Evolutionary conservation across 2,329 filamentous ascomycete species (phyloP), one percentile per base, ranked within the genome.

Genomic region (Colletotrichum euphorbiae): DNA sequence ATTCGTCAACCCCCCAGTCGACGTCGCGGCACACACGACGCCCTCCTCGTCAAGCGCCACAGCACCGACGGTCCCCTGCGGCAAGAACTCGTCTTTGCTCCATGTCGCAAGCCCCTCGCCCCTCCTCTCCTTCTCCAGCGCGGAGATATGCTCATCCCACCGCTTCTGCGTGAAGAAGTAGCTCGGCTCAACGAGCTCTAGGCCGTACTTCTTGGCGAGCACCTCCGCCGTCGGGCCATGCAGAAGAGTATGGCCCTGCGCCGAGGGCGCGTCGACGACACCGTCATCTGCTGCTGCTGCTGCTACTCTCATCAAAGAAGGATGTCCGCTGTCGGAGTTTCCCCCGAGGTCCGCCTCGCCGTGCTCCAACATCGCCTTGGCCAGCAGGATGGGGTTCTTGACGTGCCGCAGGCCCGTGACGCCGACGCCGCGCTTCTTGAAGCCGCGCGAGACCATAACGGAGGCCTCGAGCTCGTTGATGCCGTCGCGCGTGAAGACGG

Each of bases 381-480:
- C 94, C 1, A 97, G 83, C 56, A 88, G 81, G 69, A 97, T 90
- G 0, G 94, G 94, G 75, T 97, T 94, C 72, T 90, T 90, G n/a
- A 96, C 91, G 46, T 84, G 87, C 6, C 84, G 85, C 13, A 97
- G 77, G 3, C 93, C 87, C 80, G 92, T 92, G 6, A 93, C 89
- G 3, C 92, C 93, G 0, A 93, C 91, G 15, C 90, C 93, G 40
- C 93, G 87, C 82, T 97, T 97, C 45, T 88, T 85, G 64, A 84
- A 83, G 0, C 90, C 91, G 31, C 85, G 84, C 2, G 91, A 92
- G 0, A 97, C 91, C 93, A 97, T 97, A 58, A 97, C 87, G 8
- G 89, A 92, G 1, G 93, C 92, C 80, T 97, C 94, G 69, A 97
- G 89, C 80, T 97, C 92, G 77, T 94, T 94, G 70, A 90, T 86